Percentiles rank a stretch among this genome's conserved stretches.
phyloP scores from a whole-genome alignment of 2,329 filamentous ascomycete species.

The Amauroascus verrucosus region DNA sequence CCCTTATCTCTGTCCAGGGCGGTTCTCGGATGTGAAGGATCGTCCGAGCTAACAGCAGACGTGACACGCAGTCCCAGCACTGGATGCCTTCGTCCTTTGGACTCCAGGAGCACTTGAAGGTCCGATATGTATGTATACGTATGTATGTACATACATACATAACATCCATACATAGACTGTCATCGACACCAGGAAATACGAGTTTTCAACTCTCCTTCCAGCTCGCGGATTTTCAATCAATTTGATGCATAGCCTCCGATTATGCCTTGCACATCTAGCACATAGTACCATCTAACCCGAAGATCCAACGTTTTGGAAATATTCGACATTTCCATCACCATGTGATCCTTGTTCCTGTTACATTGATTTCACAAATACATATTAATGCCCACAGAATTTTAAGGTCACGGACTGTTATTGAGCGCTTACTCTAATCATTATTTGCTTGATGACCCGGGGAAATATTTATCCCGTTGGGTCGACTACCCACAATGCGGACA shows the following conservation, averaged over 20 bases:
- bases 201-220: not conserved
- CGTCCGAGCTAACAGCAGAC: not conserved
- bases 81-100: not conserved
- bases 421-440: not conserved
- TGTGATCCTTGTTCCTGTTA: slow-evolving; percentile 3
- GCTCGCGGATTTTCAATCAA: not conserved
- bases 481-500: not conserved
- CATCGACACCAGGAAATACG: not conserved
- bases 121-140: too few relatives aligned
- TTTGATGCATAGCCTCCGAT: too few relatives aligned
- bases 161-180: too few relatives aligned
- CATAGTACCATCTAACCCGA: too few relatives aligned
- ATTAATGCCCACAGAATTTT: not conserved
- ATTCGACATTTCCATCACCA: not conserved
- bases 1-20: not conserved
- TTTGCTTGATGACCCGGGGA: not conserved
- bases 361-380: not conserved
- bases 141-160: too few relatives aligned
- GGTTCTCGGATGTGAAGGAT: not conserved
- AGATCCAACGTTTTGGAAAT: too few relatives aligned
- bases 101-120: not conserved
- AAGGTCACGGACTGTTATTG: not conserved
- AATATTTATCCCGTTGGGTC: not conserved
- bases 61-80: not conserved
- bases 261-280: too few relatives aligned